Conservation (phyloP, 202 grass and related monocot species). For the Brachypodium distachyon region DNA sequence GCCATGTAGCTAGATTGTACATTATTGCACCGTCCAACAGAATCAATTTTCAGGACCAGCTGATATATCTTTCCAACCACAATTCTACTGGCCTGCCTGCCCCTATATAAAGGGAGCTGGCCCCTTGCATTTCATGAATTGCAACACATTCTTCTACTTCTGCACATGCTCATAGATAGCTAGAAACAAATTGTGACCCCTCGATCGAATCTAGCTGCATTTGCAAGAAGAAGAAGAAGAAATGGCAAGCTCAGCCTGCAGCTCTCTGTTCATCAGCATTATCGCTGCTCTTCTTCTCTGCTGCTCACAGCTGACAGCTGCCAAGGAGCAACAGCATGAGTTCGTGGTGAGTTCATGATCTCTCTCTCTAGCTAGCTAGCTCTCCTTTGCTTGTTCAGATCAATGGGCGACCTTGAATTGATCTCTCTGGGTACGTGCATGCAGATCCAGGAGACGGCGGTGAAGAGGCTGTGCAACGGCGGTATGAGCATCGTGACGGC, state of each 20-base stretch:
- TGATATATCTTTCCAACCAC: slow-evolving; percentile 6
- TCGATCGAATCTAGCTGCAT: too few species aligned
- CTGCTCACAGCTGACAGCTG: neutral
- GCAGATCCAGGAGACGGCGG: slow-evolving; percentile 58
- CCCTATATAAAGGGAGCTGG: slow-evolving; percentile 20
- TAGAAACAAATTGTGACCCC: too few species aligned
- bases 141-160: neutral
- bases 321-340: slow-evolving; percentile 62
- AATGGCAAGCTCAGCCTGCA: slow-evolving; percentile 4
- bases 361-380: too few species aligned
- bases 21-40: neutral
- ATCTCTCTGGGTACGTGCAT: neutral
- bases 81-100: neutral
- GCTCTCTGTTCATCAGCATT: neutral
- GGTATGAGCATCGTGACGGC: slow-evolving; percentile 54
- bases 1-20: too few species aligned
- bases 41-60: slow-evolving; percentile 6
- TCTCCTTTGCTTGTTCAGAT: neutral
- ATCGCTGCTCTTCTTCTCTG: slow-evolving; percentile 4
- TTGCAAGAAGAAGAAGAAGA: neutral
- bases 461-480: slow-evolving; percentile 69
- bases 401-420: neutral
- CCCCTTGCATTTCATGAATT: neutral
- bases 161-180: too few species aligned
- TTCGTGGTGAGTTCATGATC: slow-evolving; percentile 54